phyloP scores from a whole-genome alignment of 2,329 filamentous ascomycete species.

The Anisogramma anomala region DNA sequence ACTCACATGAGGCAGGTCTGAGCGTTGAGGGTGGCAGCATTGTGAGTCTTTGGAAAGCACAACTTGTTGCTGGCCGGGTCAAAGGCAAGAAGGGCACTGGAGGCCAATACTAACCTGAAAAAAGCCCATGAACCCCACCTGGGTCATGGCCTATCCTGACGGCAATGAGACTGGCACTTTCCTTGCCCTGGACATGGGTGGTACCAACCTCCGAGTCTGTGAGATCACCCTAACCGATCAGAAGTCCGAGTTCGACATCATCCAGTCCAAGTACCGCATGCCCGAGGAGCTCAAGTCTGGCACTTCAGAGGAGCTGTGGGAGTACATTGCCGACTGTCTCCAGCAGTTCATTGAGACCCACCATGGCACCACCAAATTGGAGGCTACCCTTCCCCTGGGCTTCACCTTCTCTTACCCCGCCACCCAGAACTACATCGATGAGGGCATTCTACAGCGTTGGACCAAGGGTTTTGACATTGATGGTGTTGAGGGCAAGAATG shows the following conservation, averaged over 20 bases:
- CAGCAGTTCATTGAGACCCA: slow-evolving; percentile 83
- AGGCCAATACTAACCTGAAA: slow-evolving; percentile 7
- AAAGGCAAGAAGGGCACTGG: too few species aligned
- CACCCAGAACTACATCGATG: slow-evolving; percentile 85
- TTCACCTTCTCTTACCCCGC: slow-evolving; percentile 97
- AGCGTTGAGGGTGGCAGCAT: slow-evolving; percentile 85
- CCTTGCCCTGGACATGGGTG: slow-evolving; percentile 88
- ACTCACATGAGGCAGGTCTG: slow-evolving; percentile 45
- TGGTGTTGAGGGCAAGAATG: slow-evolving; percentile 81
- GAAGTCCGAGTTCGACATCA: slow-evolving; percentile 85
- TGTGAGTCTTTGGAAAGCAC: slow-evolving; percentile 44
- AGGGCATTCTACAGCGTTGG: slow-evolving; percentile 87
- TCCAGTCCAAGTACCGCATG: slow-evolving; percentile 92
- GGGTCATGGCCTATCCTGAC: slow-evolving; percentile 83
- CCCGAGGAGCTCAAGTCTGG: slow-evolving; percentile 86
- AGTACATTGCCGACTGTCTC: slow-evolving; percentile 86
- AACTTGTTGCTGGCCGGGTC: too few species aligned
- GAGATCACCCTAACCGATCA: slow-evolving; percentile 80
- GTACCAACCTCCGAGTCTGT: slow-evolving; percentile 90
- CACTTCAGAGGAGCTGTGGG: slow-evolving; percentile 77
- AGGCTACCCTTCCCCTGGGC: slow-evolving; percentile 64
- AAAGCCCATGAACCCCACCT: slow-evolving; percentile 94
- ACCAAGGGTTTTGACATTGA: slow-evolving; percentile 95
- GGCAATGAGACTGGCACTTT: slow-evolving; percentile 81
- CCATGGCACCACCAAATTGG: slow-evolving; percentile 52